A percentile compares a stretch with the other conserved stretches of the same genome.
Evolutionary conservation across 2,329 filamentous ascomycete species (phyloP).

Genomic region (Xylaria hypoxylon): DNA sequence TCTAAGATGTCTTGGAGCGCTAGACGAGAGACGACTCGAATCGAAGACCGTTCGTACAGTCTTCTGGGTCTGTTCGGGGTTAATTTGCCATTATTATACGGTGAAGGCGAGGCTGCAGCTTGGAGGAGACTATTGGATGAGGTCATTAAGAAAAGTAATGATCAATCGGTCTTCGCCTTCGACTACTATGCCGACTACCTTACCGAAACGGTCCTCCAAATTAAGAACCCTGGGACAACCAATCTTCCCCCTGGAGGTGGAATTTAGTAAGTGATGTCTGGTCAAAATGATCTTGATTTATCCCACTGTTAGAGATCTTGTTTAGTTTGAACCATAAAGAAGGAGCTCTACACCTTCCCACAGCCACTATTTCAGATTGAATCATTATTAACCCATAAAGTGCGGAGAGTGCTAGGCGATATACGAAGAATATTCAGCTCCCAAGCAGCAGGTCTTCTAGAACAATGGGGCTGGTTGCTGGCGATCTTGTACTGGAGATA

Average conservation of each 20-base stretch:
- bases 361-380: too few relatives aligned
- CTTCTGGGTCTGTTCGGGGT: conserved; percentile 26
- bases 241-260: too few relatives aligned
- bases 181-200: not conserved
- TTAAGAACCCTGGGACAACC: too few relatives aligned
- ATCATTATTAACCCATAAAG: too few relatives aligned
- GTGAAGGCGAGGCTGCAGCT: conserved; percentile 7
- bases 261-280: too few relatives aligned
- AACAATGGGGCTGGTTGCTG: conserved; percentile 16
- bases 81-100: conserved; percentile 28
- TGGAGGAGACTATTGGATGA: conserved; percentile 20
- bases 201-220: not conserved
- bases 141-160: conserved; percentile 20
- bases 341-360: too few relatives aligned
- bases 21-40: conserved; percentile 17
- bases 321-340: too few relatives aligned
- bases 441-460: not conserved
- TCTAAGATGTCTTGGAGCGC: conserved; percentile 25
- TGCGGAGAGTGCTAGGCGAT: too few relatives aligned
- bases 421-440: too few relatives aligned
- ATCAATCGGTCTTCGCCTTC: conserved; percentile 20
- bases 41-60: conserved; percentile 21
- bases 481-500: conserved; percentile 13
- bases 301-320: too few relatives aligned
- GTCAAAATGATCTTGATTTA: too few relatives aligned